Evolutionary conservation across 768 basidiomycete species (phyloP).

Genomic region (Tylopilus vinaceipallidus): DNA sequence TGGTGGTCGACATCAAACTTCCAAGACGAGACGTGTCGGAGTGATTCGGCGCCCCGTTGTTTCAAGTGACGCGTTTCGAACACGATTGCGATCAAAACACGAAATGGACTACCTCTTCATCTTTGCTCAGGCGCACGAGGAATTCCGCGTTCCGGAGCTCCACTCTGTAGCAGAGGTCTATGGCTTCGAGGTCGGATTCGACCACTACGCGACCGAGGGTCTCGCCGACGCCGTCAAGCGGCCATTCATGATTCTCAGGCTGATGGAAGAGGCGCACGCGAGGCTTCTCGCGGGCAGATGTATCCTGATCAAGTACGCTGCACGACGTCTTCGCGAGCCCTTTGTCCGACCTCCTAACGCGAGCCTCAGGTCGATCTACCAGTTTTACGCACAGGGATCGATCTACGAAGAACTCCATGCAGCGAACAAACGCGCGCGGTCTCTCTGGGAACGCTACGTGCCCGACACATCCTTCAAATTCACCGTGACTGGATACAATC

Average conservation of each 20-base stretch:
- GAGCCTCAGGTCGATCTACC: constrained; percentile 62
- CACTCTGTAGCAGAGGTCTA: constrained; percentile 72
- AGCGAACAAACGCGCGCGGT: constrained; percentile 40
- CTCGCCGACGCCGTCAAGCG: constrained; percentile 46
- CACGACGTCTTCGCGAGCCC: not conserved
- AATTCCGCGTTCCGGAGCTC: constrained; percentile 85
- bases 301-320: constrained; percentile 75
- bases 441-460: constrained; percentile 58
- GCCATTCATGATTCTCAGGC: constrained; percentile 72
- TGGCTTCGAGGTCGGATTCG: constrained; percentile 57
- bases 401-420: constrained; percentile 72
- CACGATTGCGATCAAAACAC: not conserved
- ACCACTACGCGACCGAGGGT: constrained; percentile 40
- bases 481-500: constrained; percentile 69
- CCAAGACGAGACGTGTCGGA: not conserved
- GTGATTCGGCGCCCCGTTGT: too few relatives aligned
- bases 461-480: constrained; percentile 80
- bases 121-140: constrained; percentile 78
- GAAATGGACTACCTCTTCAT: constrained; percentile 63
- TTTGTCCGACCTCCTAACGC: not conserved
- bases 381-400: constrained; percentile 70
- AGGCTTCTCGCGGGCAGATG: constrained; percentile 70
- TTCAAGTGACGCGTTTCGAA: not conserved
- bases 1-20: constrained; percentile 23
- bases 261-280: constrained; percentile 74